Base-by-base conservation (phyloP, 441 rosid species). In the California macrophylla region DNA sequence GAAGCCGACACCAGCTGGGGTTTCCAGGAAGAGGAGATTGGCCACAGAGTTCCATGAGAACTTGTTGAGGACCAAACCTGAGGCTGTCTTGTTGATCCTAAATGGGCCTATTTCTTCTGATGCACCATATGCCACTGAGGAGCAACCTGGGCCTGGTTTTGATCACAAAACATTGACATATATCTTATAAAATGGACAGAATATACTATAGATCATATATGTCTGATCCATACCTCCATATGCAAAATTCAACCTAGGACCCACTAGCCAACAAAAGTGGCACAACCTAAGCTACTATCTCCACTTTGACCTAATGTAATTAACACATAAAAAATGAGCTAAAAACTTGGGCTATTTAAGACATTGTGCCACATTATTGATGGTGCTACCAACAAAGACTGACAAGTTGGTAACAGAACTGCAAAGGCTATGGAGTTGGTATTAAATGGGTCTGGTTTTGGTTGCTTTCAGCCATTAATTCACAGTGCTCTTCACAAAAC, bases 1-100 rank as follows among this genome's bases (percentile, higher is more conserved):
- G 89, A 90, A 94, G 73, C 99, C 99, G 12, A 92, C 98, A 1
- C 99, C 98, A 3, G 99, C 97, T 4, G 99, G 99, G 36, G 97
- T 82, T 83, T 95, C 99, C 66, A 95, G 67, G 84, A 95, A 92
- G 80, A 95, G 79, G 78, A 95, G 90, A 73, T 90, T 95, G 71
- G 99, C 87, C 74, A 70, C 77, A 12, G 86, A 71, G 83, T 89
- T 95, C 99, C 98, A 95, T 2, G 98, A 85, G 85, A 86, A 88
- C 40, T 86, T 92, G 87, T 92, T 92, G 25, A 89, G 83, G 82
- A 80, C 80, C 69, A 95, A 67, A 28, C 96, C 96, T 28, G 93
- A 84, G 58, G 87, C 87, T 54, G 93, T 86, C 81, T 76, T 87
- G 81, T 86, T 88, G 28, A 95, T 85, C 81, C 92, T 82, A 67